These are phyloP conservation scores for Artemisia annua DNA, from an alignment of 129 eudicot genomes.

Conservation along the genomic window DNA sequence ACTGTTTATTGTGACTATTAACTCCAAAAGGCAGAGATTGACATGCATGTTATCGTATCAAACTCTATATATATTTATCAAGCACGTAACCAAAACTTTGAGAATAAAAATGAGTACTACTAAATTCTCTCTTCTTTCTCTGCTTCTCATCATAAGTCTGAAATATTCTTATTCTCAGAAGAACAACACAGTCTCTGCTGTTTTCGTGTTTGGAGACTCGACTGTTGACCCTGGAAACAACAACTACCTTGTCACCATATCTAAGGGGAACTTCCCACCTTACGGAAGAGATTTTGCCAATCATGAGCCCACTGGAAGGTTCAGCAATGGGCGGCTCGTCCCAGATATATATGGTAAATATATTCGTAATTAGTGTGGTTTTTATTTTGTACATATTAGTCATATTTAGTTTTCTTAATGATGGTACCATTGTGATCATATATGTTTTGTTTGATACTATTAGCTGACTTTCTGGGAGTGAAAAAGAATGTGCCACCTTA, in stretches of 20 bases:
- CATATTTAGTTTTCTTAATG: neutral
- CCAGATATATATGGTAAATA: conserved; percentile 51
- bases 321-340: conserved; percentile 62
- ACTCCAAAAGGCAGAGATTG: neutral
- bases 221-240: conserved; percentile 83
- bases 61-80: neutral
- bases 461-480: conserved; percentile 34
- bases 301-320: conserved; percentile 74
- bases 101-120: conserved; percentile 22
- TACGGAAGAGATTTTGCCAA: conserved; percentile 64
- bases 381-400: neutral
- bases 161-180: conserved; percentile 17
- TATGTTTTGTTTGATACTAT: neutral
- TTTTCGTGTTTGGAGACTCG: conserved; percentile 58
- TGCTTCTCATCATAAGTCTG: neutral
- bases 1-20: neutral
- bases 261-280: conserved; percentile 64
- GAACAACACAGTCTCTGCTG: conserved; percentile 26
- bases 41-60: neutral
- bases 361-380: neutral
- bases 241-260: conserved; percentile 43
- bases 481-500: conserved; percentile 39
- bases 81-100: conserved; percentile 1
- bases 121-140: conserved; percentile 2
- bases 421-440: neutral